Evolutionary conservation across 2,329 filamentous ascomycete species (phyloP).

Genomic region (Nannizziopsis arthrosporioides): DNA sequence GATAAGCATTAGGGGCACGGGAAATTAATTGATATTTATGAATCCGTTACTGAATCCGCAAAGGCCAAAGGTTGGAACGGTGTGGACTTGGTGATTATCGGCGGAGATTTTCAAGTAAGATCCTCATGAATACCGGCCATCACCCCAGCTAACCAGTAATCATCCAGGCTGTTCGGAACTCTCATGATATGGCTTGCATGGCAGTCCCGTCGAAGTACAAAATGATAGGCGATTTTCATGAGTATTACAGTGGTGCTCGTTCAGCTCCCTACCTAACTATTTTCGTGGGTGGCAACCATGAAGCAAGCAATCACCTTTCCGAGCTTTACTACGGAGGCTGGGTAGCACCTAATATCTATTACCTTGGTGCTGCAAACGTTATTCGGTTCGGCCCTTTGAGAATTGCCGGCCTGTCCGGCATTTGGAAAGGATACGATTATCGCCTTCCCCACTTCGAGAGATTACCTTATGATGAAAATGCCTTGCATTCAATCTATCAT

Average conservation of each 20-base stretch:
- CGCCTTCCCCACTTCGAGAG: constrained; percentile 71
- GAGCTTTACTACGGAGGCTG: constrained; percentile 95
- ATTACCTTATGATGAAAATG: constrained; percentile 66
- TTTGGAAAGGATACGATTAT: constrained; percentile 89
- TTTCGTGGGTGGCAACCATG: constrained; percentile 91
- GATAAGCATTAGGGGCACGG: constrained; percentile 61
- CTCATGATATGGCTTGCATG: constrained; percentile 75
- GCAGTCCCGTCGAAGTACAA: constrained; percentile 83
- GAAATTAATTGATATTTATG: constrained; percentile 81
- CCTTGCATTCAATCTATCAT: constrained; percentile 77
- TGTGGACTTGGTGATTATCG: constrained; percentile 85
- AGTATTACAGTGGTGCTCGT: constrained; percentile 74
- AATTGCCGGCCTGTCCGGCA: constrained; percentile 82
- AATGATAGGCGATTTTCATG: constrained; percentile 78
- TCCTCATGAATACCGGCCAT: constrained; percentile 3
- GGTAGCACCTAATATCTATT: constrained; percentile 96
- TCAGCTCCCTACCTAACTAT: constrained; percentile 78
- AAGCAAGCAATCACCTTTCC: constrained; percentile 79
- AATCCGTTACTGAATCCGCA: constrained; percentile 58
- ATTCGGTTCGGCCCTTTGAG: constrained; percentile 70
- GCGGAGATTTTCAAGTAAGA: constrained; percentile 80
- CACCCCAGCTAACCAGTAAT: constrained; percentile 9
- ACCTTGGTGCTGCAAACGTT: constrained; percentile 85
- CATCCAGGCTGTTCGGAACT: constrained; percentile 73
- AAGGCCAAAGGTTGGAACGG: constrained; percentile 62